Conservation (phyloP, 2,329 filamentous ascomycete genomes). For the Cladosporium sp. region DNA sequence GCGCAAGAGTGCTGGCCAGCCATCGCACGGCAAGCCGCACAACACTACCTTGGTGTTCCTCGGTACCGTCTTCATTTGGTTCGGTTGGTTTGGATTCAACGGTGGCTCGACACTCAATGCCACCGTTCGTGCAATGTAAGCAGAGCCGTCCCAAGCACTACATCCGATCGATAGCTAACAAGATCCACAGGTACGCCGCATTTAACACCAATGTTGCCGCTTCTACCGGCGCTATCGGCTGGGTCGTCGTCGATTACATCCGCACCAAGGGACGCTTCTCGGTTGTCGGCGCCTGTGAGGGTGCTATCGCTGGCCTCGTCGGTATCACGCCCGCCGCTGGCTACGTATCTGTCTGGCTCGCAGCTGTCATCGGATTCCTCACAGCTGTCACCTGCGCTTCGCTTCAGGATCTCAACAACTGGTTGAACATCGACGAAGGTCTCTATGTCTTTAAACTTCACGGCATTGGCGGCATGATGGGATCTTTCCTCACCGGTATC, state of each 20-base stretch:
- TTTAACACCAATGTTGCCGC: conserved; percentile 63
- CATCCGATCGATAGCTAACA: not conserved
- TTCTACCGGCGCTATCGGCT: conserved; percentile 56
- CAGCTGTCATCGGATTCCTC: conserved; percentile 59
- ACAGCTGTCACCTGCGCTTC: conserved; percentile 55
- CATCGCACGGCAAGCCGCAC: conserved; percentile 59
- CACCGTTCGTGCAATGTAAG: conserved; percentile 53
- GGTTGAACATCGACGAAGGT: conserved; percentile 59
- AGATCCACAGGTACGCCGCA: conserved; percentile 43
- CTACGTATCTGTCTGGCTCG: conserved; percentile 56
- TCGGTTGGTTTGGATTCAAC: conserved; percentile 64
- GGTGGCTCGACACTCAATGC: conserved; percentile 58
- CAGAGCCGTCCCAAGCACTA: too few relatives aligned
- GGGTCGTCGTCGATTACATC: conserved; percentile 57
- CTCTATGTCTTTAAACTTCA: conserved; percentile 64
- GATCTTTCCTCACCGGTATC: conserved; percentile 60
- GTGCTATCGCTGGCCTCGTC: conserved; percentile 61
- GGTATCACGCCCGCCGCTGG: conserved; percentile 61
- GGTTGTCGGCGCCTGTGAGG: conserved; percentile 59
- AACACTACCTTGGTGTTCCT: conserved; percentile 66
- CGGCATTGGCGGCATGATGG: conserved; percentile 59
- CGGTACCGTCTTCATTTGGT: conserved; percentile 67
- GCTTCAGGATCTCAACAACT: conserved; percentile 55
- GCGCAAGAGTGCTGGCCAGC: conserved; percentile 52
- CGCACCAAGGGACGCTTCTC: conserved; percentile 56